phyloP scores from a whole-genome alignment of 148 eudicot genomes.

The Oxyria digyna region DNA sequence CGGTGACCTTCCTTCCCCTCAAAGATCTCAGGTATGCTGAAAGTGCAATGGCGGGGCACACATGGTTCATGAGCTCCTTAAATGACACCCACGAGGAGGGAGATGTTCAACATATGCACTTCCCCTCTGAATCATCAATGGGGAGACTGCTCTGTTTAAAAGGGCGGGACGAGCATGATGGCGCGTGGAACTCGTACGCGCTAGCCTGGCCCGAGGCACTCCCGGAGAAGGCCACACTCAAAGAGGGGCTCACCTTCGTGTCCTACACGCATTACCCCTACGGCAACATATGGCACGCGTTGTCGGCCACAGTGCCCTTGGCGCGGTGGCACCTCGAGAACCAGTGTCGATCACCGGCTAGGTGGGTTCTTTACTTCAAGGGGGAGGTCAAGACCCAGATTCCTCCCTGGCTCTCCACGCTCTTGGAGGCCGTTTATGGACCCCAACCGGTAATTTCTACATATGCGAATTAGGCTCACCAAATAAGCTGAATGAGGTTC shows the following conservation, averaged over 20 bases:
- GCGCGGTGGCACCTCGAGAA: constrained; percentile 57
- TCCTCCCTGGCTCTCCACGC: constrained; percentile 35
- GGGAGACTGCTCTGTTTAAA: constrained; percentile 51
- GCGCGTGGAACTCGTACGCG: constrained; percentile 65
- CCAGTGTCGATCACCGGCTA: constrained; percentile 25
- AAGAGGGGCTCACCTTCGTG: constrained; percentile 46
- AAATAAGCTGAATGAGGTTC: too few species aligned
- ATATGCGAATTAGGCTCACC: too few species aligned
- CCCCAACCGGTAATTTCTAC: not conserved
- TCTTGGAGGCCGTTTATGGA: constrained; percentile 33
- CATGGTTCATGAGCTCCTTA: constrained; percentile 89
- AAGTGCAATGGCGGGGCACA: constrained; percentile 43
- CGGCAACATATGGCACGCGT: constrained; percentile 66
- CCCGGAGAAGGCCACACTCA: constrained; percentile 44
- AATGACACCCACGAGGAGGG: constrained; percentile 52
- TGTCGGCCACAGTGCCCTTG: constrained; percentile 44
- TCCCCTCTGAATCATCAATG: constrained; percentile 47
- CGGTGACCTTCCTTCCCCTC: constrained; percentile 62
- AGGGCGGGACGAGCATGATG: constrained; percentile 52
- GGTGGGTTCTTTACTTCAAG: constrained; percentile 61
- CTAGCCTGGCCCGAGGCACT: constrained; percentile 53
- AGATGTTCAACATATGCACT: constrained; percentile 47
- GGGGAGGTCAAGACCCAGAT: constrained; percentile 51
- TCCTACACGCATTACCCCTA: constrained; percentile 54
- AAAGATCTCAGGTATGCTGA: constrained; percentile 38